phyloP scores from a whole-genome alignment of 1,284 basidiomycete species.

The Amylostereum areolatum region DNA sequence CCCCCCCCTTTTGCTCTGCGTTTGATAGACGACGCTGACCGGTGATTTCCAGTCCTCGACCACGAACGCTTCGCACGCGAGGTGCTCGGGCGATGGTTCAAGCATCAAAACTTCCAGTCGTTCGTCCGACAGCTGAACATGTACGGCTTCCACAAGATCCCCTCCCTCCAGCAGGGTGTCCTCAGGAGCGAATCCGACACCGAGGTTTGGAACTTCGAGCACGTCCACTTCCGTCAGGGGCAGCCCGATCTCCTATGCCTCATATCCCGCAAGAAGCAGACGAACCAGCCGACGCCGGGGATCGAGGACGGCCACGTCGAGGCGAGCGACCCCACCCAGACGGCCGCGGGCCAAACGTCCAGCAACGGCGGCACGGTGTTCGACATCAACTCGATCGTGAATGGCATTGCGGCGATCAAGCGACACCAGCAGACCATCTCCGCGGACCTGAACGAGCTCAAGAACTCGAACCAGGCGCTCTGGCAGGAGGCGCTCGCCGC shows the following conservation, averaged over 20 bases:
- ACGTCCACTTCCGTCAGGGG: slow-evolving; percentile 84
- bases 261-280: slow-evolving; percentile 76
- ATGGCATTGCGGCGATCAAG: slow-evolving; percentile 84
- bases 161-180: slow-evolving; percentile 93
- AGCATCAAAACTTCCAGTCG: slow-evolving; percentile 90
- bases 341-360: slow-evolving; percentile 9
- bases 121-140: slow-evolving; percentile 98
- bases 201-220: slow-evolving; percentile 93
- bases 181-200: slow-evolving; percentile 77
- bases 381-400: slow-evolving; percentile 73
- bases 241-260: slow-evolving; percentile 89
- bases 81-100: slow-evolving; percentile 91
- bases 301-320: slow-evolving; percentile 22
- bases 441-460: slow-evolving; percentile 83
- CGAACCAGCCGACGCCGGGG: slow-evolving; percentile 18
- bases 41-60: slow-evolving; percentile 66
- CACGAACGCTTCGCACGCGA: slow-evolving; percentile 91
- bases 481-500: slow-evolving; percentile 90
- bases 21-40: too few species aligned
- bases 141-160: slow-evolving; percentile 96
- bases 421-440: slow-evolving; percentile 89
- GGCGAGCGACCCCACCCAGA: slow-evolving; percentile 16
- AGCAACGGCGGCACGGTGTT: slow-evolving; percentile 43
- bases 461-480: slow-evolving; percentile 81
- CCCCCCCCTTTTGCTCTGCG: too few species aligned